A percentile compares a stretch with the other conserved stretches of the same genome.
Evolutionary conservation across 169 alveolate genomes (phyloP).

Genomic region (Eimeria sp.): DNA sequence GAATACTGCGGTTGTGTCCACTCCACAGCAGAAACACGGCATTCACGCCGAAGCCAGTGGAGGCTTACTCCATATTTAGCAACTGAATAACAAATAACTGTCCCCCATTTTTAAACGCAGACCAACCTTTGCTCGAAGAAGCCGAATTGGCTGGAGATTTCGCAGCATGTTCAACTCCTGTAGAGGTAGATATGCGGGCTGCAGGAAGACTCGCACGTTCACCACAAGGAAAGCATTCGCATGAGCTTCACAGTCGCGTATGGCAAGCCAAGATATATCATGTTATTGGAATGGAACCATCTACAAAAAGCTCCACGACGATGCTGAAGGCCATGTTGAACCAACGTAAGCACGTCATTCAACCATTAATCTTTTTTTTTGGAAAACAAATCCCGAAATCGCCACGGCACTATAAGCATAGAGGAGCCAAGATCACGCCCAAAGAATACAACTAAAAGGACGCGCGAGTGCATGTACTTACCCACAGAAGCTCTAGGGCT

Average conservation of each 20-base stretch:
- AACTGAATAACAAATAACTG: background rate
- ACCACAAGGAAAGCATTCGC: background rate
- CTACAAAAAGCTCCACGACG: background rate
- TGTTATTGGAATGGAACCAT: background rate
- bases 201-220: background rate
- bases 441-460: background rate
- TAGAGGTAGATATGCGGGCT: background rate
- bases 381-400: no score
- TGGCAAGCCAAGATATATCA: background rate
- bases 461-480: background rate
- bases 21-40: background rate
- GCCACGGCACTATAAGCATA: background rate
- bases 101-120: background rate
- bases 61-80: background rate
- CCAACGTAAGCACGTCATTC: background rate
- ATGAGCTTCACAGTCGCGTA: background rate
- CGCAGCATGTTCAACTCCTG: background rate
- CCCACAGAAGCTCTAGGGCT: background rate
- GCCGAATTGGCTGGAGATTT: background rate
- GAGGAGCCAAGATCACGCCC: background rate
- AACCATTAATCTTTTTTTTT: background rate
- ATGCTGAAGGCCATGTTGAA: background rate
- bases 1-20: background rate
- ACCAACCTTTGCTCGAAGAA: background rate
- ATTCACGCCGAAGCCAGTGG: background rate